Conservation (phyloP, 2,329 filamentous ascomycete genomes). For the Beauveria australis region DNA sequence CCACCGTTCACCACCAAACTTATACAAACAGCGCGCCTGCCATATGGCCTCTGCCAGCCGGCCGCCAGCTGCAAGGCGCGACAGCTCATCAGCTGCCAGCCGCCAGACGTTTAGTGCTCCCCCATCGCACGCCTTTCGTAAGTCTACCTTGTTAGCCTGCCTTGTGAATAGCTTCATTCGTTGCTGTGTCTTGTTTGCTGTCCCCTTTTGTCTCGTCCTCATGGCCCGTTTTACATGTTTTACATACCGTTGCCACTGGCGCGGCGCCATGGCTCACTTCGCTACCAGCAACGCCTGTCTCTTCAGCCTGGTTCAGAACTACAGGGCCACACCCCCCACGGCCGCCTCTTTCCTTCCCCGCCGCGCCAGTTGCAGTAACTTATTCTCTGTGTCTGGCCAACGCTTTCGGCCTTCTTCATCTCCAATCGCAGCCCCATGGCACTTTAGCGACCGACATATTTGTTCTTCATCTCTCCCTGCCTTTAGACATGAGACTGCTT, state of each 20-base stretch:
- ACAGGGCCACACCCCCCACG: not conserved
- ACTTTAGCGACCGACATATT: not conserved
- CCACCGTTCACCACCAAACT: not conserved
- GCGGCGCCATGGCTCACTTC: not conserved
- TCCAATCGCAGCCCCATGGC: not conserved
- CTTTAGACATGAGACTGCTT: not conserved
- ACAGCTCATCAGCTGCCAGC: slow-evolving; percentile 2
- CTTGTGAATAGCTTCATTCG: slow-evolving; percentile 3
- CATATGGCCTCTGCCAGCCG: slow-evolving; percentile 8
- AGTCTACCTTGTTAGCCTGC: not conserved
- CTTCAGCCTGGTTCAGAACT: not conserved
- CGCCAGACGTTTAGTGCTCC: slow-evolving; percentile 1
- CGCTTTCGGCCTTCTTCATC: not conserved
- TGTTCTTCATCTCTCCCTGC: not conserved
- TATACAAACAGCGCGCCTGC: not conserved
- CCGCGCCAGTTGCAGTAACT: not conserved
- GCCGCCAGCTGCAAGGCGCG: slow-evolving; percentile 9
- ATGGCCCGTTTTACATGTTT: not conserved
- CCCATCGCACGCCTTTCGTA: slow-evolving; percentile 5
- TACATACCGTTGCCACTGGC: not conserved
- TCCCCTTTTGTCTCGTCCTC: not conserved
- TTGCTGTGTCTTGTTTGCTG: not conserved
- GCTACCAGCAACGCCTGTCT: not conserved
- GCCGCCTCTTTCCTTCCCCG: not conserved
- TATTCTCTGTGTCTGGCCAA: not conserved